Conservation (phyloP, 495 filamentous ascomycete genomes). For the Penicillium nucicola region DNA sequence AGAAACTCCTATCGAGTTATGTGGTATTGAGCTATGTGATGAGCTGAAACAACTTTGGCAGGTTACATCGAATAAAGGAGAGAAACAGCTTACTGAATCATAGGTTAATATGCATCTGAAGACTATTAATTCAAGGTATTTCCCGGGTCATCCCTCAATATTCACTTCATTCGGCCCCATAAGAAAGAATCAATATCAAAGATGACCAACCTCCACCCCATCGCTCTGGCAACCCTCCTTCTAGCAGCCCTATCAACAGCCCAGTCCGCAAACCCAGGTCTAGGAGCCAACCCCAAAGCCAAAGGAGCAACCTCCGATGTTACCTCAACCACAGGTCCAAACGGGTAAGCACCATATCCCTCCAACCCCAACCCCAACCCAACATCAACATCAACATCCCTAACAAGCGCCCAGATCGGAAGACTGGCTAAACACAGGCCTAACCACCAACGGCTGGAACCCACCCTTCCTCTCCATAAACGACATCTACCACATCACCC, state of each 20-base stretch:
- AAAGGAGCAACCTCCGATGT: slow-evolving; percentile 27
- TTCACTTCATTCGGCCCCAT: no score
- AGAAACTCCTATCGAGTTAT: no score
- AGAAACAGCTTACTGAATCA: no score
- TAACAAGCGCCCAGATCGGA: slow-evolving; percentile 21
- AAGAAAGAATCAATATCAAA: neutral
- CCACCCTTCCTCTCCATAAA: slow-evolving; percentile 28
- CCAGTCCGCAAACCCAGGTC: slow-evolving; percentile 25
- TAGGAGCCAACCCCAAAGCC: slow-evolving; percentile 26
- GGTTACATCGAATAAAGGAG: no score
- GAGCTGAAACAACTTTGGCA: no score
- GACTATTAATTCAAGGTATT: no score
- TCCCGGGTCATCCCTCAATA: no score
- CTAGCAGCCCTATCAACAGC: slow-evolving; percentile 7
- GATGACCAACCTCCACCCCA: slow-evolving; percentile 10
- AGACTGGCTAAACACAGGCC: slow-evolving; percentile 34
- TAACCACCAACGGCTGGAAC: slow-evolving; percentile 27
- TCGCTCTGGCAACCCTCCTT: slow-evolving; percentile 8
- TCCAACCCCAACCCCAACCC: neutral
- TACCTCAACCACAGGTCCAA: slow-evolving; percentile 23
- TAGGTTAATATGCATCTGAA: no score
- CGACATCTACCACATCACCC: slow-evolving; percentile 24
- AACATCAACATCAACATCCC: no score
- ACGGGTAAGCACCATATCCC: slow-evolving; percentile 18
- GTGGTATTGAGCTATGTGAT: no score